Evolutionary conservation across 2,329 filamentous ascomycete genomes (phyloP), one percentile per base, ranked within the genome.

Genomic region (Colletotrichum incanum): DNA sequence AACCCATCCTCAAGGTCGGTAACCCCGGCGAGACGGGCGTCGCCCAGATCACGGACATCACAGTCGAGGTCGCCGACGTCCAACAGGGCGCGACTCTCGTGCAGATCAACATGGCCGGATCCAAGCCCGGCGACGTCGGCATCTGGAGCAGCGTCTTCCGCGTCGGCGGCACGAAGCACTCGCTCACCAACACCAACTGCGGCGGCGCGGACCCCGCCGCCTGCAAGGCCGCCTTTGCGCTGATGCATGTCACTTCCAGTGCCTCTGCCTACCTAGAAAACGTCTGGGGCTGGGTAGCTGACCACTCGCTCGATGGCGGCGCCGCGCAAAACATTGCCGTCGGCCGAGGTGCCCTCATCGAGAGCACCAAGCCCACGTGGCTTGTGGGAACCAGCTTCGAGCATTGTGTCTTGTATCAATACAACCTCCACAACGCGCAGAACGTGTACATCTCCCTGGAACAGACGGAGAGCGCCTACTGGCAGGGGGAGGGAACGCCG

Each of bases 181-280:
- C 81, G 43, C 77, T 79, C 43, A 80, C 84, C 6, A 78, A 82
- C 54, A 82, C 76, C 12, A 78, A 78, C 14, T 87, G 86, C 72
- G 77, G 75, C 1, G 76, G 74, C 39, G 60, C 68, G 9, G 73
- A 81, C 61, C 79, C 82, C 0, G 76, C 73, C 16, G 69, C 79
- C 56, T 88, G 87, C 78, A 85, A 84, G 76, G 86, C 84, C 0
- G 85, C 86, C 1, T 87, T 83, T 69, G 77, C 84, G 3, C 78
- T 87, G 64, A 77, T 91, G 41, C 87, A 91, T 75, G 79, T 90
- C 12, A 84, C 84, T 0, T 71, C 78, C 9, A 80, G 79, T 0
- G 84, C 84, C 0, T 85, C 85, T 1, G 84, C 84, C 9, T 89
- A 89, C 74, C 82, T 89, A 58, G 88, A 90, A 76, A 88, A 87